These are phyloP conservation scores for Ambrosia artemisiifolia DNA, from an alignment of 129 eudicot species.

Conservation along the genomic window DNA sequence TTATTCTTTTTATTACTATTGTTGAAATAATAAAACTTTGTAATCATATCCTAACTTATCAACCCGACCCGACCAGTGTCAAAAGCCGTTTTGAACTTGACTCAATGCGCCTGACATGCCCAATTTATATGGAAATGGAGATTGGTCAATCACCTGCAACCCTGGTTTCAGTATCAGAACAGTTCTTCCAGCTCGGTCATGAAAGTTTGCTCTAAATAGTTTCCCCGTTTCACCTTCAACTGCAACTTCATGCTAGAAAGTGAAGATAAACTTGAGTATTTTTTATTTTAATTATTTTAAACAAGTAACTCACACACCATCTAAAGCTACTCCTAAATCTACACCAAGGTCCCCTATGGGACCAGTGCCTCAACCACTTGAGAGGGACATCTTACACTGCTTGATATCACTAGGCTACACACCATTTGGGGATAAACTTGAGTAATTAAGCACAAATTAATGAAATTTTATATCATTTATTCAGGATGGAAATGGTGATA, in stretches of 20 bases:
- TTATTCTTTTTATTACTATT: not conserved
- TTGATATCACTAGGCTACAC: too few relatives aligned
- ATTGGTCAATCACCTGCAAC: conserved; percentile 53
- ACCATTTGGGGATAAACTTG: too few relatives aligned
- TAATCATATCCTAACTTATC: not conserved
- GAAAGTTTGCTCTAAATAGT: conserved; percentile 72
- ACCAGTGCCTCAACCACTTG: too few relatives aligned
- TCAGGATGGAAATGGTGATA: not conserved
- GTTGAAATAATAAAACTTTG: not conserved
- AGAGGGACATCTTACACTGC: too few relatives aligned
- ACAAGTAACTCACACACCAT: too few relatives aligned
- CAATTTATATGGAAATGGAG: not conserved
- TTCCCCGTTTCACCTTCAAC: conserved; percentile 86
- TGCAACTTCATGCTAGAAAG: conserved; percentile 69
- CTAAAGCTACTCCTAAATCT: too few relatives aligned
- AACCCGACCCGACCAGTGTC: not conserved
- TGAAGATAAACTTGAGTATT: conserved; percentile 4
- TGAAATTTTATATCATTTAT: not conserved
- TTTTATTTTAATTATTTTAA: not conserved
- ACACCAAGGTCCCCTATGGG: too few relatives aligned
- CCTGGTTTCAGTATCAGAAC: conserved; percentile 92
- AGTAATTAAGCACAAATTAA: not conserved
- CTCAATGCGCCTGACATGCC: not conserved
- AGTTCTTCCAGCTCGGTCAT: conserved; percentile 64
- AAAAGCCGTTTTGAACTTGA: not conserved